A percentile compares a stretch with the other conserved stretches of the same genome.
These are phyloP conservation scores for Takakia lepidozioides DNA, from an alignment of 225 moss, liverwort and hornwort species.

Conservation along the genomic window DNA sequence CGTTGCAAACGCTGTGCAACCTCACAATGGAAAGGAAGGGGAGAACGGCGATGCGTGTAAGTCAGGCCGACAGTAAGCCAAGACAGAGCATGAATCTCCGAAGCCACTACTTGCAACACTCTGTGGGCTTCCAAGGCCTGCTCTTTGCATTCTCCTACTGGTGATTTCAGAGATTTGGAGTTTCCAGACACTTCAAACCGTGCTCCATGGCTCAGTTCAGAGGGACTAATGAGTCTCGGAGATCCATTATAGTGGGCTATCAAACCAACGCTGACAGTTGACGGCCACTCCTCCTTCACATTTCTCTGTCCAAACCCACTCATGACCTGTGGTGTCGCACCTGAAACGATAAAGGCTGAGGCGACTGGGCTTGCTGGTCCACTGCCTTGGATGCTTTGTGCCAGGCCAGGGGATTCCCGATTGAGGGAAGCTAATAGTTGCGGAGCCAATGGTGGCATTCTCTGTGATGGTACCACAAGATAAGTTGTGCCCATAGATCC, in stretches of 20 bases:
- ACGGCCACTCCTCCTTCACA: slow-evolving; percentile 93
- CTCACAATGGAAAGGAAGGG: slow-evolving; percentile 93
- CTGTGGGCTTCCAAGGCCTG: slow-evolving; percentile 44
- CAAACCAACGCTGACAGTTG: slow-evolving; percentile 70
- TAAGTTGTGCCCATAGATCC: slow-evolving; percentile 67
- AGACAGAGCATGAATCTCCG: slow-evolving; percentile 85
- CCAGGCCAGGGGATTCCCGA: slow-evolving; percentile 23
- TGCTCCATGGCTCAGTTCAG: neutral
- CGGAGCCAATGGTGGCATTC: slow-evolving; percentile 18
- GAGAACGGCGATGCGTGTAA: slow-evolving; percentile 47
- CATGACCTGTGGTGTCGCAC: slow-evolving; percentile 37
- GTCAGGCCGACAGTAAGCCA: slow-evolving; percentile 81
- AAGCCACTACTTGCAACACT: slow-evolving; percentile 55
- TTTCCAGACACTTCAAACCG: slow-evolving; percentile 3
- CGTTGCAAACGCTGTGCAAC: slow-evolving; percentile 73
- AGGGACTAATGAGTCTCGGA: slow-evolving; percentile 8
- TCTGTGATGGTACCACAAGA: slow-evolving; percentile 61
- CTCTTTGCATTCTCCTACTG: slow-evolving; percentile 25
- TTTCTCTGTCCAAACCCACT: slow-evolving; percentile 59
- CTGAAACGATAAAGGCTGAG: slow-evolving; percentile 70
- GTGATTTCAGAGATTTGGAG: slow-evolving; percentile 21
- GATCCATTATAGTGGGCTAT: slow-evolving; percentile 67
- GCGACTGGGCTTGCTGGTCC: slow-evolving; percentile 54
- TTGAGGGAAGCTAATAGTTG: neutral
- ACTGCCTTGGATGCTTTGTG: slow-evolving; percentile 56